These are phyloP conservation scores for Fusarium tricinctum DNA, from an alignment of 2,329 filamentous ascomycete genomes.

Conservation along the genomic window DNA sequence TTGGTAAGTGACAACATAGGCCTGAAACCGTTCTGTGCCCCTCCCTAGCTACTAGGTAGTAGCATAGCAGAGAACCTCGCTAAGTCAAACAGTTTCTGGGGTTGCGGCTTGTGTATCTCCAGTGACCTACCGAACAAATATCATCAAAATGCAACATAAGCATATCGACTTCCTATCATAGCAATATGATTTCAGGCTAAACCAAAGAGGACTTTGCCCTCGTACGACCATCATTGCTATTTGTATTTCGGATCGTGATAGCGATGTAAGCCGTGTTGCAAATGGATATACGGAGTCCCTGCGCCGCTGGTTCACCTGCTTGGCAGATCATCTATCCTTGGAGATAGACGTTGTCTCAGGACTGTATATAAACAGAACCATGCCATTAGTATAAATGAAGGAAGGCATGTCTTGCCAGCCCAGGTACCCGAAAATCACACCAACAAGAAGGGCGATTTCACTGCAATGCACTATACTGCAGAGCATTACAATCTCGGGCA, in stretches of 20 bases:
- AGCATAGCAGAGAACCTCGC: background rate
- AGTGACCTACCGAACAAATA: background rate
- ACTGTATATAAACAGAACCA: slow-evolving; percentile 17
- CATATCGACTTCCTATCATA: background rate
- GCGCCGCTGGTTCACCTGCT: slow-evolving; percentile 7
- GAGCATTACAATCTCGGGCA: background rate
- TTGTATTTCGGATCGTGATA: background rate
- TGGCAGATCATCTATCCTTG: slow-evolving; percentile 1
- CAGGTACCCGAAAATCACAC: slow-evolving; percentile 37
- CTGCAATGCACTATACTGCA: background rate
- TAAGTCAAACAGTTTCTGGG: background rate
- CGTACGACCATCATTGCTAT: background rate
- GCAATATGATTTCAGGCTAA: background rate
- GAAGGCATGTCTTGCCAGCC: slow-evolving; percentile 15
- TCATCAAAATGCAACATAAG: background rate
- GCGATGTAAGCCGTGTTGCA: background rate
- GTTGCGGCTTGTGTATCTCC: background rate
- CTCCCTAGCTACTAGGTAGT: too few relatives aligned
- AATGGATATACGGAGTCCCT: background rate
- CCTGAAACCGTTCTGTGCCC: background rate
- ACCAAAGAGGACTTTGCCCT: background rate
- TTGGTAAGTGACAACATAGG: background rate
- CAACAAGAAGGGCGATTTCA: background rate
- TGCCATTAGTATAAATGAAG: slow-evolving; percentile 12
- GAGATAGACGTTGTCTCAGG: slow-evolving; percentile 12